Evolutionary conservation across 2,329 filamentous ascomycete species (phyloP), one percentile per base, ranked within the genome.

Genomic region (Scedosporium dehoogii): DNA sequence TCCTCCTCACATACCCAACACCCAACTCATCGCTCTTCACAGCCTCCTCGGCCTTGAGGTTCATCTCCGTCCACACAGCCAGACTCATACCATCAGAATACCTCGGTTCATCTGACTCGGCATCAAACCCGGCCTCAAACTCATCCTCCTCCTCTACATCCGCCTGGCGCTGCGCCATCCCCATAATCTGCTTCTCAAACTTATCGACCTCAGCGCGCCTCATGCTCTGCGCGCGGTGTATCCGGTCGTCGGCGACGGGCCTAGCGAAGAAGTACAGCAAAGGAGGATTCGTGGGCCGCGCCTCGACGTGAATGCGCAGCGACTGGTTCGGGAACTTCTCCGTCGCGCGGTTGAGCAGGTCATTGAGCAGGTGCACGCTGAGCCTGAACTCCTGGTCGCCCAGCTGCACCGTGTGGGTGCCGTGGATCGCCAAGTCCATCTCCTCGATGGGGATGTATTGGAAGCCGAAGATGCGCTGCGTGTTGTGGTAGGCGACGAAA

Each of bases 401-500:
- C 5, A 96, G 74, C 18, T 69, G 71, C 0, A 79, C 79, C 68
- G 92, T 80, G 0, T 73, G 69, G 59, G 91, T 88, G 23, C 91
- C 92, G 71, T 99, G 96, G n/a, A 99, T 75, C 0, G 91, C 84
- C n/a, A 81, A 72, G 72, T 99, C 94, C 88, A 99, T 92, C 70
- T 99, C 94, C 3, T 84, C 72, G 14, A 97, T 76, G 64, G 86
- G 87, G 64, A 99, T 83, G 72, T 99, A 99, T 74, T 99, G 94
- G 73, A 99, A 99, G 5, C 94, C 94, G 71, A 99, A 99, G 59
- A 99, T 96, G 62, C 92, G 89, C 74, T 92, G 83, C 2, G 92
- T 90, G 72, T 99, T 99, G 78, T 99, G 94, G 72, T 87, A 99
- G 2, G 94, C 94, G 23, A 97, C 90, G 70, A 97, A 99, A 59